Base-by-base conservation (phyloP, 23 red algal species). In the Gracilaria domingensis region DNA sequence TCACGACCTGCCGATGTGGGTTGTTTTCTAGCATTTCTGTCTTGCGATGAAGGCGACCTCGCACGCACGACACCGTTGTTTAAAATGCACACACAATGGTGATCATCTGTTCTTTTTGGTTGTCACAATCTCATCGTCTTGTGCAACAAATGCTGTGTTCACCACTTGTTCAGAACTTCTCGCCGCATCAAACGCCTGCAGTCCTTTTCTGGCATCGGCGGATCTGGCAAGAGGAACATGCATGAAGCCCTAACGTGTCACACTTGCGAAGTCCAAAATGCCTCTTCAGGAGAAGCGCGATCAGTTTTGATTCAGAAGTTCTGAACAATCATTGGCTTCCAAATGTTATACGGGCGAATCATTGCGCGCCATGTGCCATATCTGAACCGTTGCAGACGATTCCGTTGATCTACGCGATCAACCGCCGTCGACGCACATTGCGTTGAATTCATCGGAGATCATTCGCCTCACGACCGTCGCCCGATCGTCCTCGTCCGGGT, bases 11-110 rank as follows among this genome's bases (percentile, higher is more conserved):
- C n/a, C n/a, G n/a, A n/a, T 48, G 45, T 12, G 59, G 59, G 59
- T 64, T 28, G 21, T 30, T 64, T 6, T 64, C 59, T 64, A 7
- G 59, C 59, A 30, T 64, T 30, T 30, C 28, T 64, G 59, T 64
- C 59, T 64, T 64, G 59, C 59, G 59, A 64, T 64, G 59, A 64
- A 64, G 59, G 59, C 59, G 28, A 64, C 45, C 8, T 64, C 7
- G 5, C 4, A 28, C 28, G 59, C 59, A 20, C 59, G 28, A 64
- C 59, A 64, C 28, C 9, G 62, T 67, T 67, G 62, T 67, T 67
- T 67, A 35, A 67, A 67, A 67, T 67, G 62, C 62, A 16, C 18
- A 18, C 51, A 20, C 51, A 7, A 16, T 55, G n/a, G n/a, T n/a
- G n/a, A n/a, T 48, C 12, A 12, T 48, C 12, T 48, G 45, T 48